Conservation (phyloP, 148 eudicot species). For the Silene uniflora region DNA sequence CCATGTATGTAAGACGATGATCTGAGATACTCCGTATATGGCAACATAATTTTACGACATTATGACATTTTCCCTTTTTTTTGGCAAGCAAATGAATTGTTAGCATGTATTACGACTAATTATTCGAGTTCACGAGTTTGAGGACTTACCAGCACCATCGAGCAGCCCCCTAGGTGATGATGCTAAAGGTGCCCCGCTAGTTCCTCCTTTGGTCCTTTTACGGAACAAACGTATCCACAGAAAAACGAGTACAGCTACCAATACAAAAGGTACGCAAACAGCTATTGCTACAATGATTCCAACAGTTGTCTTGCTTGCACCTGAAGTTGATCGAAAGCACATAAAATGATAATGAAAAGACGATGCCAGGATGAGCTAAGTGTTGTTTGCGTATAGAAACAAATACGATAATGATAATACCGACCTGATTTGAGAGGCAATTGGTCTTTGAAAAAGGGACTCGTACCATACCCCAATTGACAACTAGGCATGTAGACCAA, state of each 20-base stretch:
- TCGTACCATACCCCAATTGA: conserved; percentile 5
- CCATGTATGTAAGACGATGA: no score
- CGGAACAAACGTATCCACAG: not conserved
- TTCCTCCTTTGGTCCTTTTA: not conserved
- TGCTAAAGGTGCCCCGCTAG: not conserved
- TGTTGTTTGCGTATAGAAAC: no score
- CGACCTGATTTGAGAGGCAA: not conserved
- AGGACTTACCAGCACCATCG: not conserved
- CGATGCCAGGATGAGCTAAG: no score
- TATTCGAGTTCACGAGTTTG: not conserved
- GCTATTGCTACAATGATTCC: not conserved
- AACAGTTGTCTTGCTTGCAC: not conserved
- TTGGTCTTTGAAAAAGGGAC: not conserved
- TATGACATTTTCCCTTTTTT: no score
- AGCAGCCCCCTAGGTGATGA: not conserved
- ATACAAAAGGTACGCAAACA: not conserved
- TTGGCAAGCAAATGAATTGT: no score
- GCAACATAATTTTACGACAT: no score
- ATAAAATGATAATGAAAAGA: no score
- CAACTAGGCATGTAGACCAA: not conserved
- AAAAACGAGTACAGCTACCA: not conserved
- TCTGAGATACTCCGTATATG: no score
- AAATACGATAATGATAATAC: not conserved
- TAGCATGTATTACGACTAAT: no score
- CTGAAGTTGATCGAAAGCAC: not conserved